A percentile compares a stretch with the other conserved stretches of the same genome.
Evolutionary conservation across 179 eudicot species (phyloP).

Genomic region (Kewa caespitosa): DNA sequence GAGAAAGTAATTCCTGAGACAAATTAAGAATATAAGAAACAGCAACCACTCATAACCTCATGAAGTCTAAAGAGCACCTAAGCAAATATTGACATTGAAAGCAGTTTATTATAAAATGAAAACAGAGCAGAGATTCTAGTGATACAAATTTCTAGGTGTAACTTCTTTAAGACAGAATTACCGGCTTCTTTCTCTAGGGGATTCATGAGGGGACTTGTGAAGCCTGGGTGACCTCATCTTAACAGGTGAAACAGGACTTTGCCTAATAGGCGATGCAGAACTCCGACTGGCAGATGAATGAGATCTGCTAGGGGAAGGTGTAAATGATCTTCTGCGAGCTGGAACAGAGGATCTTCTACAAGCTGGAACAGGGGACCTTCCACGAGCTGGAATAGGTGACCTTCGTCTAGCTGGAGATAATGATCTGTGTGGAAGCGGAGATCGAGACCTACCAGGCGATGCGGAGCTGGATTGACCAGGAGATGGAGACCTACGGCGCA

Average conservation of each 20-base stretch:
- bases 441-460: constrained; percentile 29
- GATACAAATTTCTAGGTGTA: background rate
- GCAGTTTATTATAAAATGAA: background rate
- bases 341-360: constrained; percentile 47
- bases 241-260: constrained; percentile 42
- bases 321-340: constrained; percentile 45
- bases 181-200: constrained; percentile 58
- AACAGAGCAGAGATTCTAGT: background rate
- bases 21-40: background rate
- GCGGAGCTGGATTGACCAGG: constrained; percentile 19
- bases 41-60: background rate
- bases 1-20: background rate
- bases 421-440: constrained; percentile 23
- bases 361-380: constrained; percentile 43
- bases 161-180: constrained; percentile 18
- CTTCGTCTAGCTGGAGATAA: constrained; percentile 37
- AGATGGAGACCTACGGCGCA: constrained; percentile 26
- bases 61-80: background rate
- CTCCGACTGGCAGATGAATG: constrained; percentile 44
- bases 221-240: constrained; percentile 38
- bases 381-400: constrained; percentile 38
- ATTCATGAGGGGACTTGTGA: constrained; percentile 41
- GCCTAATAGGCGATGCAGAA: constrained; percentile 53
- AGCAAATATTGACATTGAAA: background rate
- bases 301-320: constrained; percentile 42